Evolutionary conservation across 2,329 filamentous ascomycete species (phyloP), one percentile per base, ranked within the genome.

Genomic region (Fusarium annulatum): DNA sequence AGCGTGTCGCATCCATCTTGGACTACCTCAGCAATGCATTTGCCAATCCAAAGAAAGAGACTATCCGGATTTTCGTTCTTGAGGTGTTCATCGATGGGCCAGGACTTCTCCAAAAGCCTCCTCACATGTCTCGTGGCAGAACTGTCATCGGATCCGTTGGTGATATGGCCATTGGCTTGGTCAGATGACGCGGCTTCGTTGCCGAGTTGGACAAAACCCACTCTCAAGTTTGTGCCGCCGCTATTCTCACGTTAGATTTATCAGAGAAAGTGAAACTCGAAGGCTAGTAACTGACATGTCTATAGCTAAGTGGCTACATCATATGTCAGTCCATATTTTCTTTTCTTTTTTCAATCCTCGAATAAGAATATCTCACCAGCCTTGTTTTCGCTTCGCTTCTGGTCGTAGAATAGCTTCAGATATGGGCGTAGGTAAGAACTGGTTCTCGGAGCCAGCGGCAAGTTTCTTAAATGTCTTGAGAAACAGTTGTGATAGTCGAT

Each of bases 31-130:
- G 92, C 92, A 75, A 96, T 94, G 77, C 92, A 93, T 75, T 88
- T 85, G 33, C 93, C 94, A 73, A 96, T 94, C 93, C 93, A 96
- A n/a, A 87, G 83, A 80, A 96, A 96, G 5, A 96, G 84, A 64
- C 91, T 90, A 64, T 94, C 90, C 3, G 92, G 90, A 71, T 95
- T 91, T 74, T 94, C 90, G 80, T 88, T 89, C 79, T 94, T 94
- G 71, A 95, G 82, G 61, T 92, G 89, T 46, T 94, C 90, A 53
- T 88, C 88, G 75, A 95, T 95, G 12, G 92, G 89, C 92, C 93
- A 95, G 61, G 89, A 89, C 72, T 87, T 91, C 79, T 95, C 93
- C 62, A 94, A 82, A 9, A 88, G 87, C 52, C 91, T 86, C 41
- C 85, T 85, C 38, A 92, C 84, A 48, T 86, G 86, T 28, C 78